These are phyloP conservation scores for Goffeauzyma gilvescens DNA, from an alignment of 768 basidiomycete species.

Conservation along the genomic window DNA sequence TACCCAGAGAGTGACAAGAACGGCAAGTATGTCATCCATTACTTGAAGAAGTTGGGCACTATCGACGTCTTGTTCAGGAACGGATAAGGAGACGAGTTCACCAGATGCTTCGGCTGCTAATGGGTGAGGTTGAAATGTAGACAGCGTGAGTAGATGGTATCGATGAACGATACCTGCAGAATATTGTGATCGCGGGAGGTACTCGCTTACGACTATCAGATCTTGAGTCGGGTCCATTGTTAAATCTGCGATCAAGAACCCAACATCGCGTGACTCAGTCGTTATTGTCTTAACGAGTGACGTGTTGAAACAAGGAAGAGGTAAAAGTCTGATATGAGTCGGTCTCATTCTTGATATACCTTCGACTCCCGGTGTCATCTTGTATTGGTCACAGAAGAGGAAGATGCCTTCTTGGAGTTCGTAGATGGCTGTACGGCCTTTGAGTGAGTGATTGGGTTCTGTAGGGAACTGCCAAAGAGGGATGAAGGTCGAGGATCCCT, in stretches of 20 bases:
- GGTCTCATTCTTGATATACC: too few species aligned
- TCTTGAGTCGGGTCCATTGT: conserved; percentile 50
- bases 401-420: conserved; percentile 30
- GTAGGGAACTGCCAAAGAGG: too few species aligned
- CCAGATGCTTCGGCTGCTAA: conserved; percentile 16
- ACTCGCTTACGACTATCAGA: conserved; percentile 41
- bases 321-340: conserved; percentile 21
- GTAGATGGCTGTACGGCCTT: conserved; percentile 23
- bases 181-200: conserved; percentile 21
- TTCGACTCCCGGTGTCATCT: conserved; percentile 4
- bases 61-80: conserved; percentile 12
- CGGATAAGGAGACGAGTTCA: conserved; percentile 22
- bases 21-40: conserved; percentile 39
- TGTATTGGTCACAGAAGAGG: conserved; percentile 23
- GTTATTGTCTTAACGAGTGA: conserved; percentile 13
- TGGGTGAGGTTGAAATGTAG: conserved; percentile 22
- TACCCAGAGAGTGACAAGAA: conserved; percentile 36
- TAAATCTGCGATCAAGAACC: conserved; percentile 25
- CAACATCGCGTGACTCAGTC: conserved; percentile 6
- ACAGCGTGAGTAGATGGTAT: conserved; percentile 25
- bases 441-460: too few species aligned
- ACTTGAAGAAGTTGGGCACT: conserved; percentile 38
- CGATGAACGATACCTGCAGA: conserved; percentile 2
- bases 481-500: too few species aligned
- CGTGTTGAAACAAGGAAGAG: conserved; percentile 19